Percentiles rank a stretch among this genome's conserved stretches.
Conservation (phyloP, 306 rosid species). For the Medicago arabica region DNA sequence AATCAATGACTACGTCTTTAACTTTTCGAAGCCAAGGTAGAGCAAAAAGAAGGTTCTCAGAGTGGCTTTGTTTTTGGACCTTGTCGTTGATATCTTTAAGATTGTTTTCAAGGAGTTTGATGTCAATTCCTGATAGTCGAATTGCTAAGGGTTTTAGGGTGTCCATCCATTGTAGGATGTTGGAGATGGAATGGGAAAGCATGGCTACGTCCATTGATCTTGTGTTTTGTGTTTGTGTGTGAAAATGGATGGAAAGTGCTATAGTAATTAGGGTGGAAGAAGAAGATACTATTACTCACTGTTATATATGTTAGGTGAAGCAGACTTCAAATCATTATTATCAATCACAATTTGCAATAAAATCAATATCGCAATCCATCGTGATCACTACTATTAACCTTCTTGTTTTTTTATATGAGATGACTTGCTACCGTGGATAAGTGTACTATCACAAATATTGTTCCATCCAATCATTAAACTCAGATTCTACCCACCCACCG, state of each 20-base stretch:
- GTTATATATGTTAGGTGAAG: too few species aligned
- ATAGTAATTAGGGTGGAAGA: background rate
- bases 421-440: too few species aligned
- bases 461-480: too few species aligned
- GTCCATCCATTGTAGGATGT: background rate
- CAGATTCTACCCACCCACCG: too few species aligned
- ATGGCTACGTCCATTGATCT: slow-evolving; percentile 3
- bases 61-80: background rate
- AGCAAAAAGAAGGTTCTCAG: too few species aligned
- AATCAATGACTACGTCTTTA: background rate
- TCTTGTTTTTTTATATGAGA: too few species aligned
- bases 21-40: background rate
- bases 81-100: background rate
- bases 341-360: too few species aligned
- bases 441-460: too few species aligned
- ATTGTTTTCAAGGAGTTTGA: background rate
- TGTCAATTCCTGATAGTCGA: background rate
- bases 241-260: background rate
- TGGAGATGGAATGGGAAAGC: background rate
- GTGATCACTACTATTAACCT: too few species aligned
- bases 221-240: too few species aligned
- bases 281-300: background rate
- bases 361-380: too few species aligned
- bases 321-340: too few species aligned
- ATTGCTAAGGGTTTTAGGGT: background rate